phyloP scores from a whole-genome alignment of 169 alveolate genomes.

The Plasmodium cynomolgi region DNA sequence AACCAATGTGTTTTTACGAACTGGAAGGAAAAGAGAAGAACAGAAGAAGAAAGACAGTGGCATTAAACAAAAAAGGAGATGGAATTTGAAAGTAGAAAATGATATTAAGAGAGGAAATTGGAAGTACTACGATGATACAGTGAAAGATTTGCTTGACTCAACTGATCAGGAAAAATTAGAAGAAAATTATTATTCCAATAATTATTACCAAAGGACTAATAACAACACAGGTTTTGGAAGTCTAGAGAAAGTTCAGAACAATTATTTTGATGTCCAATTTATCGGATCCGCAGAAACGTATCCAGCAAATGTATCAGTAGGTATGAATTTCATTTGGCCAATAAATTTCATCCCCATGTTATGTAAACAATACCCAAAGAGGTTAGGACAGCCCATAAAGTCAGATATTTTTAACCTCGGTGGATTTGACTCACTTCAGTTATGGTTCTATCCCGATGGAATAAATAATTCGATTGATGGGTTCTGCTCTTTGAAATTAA shows the following conservation, averaged over 20 bases:
- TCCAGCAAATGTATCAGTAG: constrained; percentile 86
- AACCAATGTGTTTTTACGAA: constrained; percentile 79
- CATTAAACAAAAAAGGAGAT: constrained; percentile 79
- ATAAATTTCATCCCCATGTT: constrained; percentile 87
- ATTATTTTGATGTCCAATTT: constrained; percentile 88
- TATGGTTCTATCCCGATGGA: constrained; percentile 91
- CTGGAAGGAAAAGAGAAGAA: constrained; percentile 84
- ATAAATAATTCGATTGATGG: constrained; percentile 84
- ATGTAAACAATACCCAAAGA: constrained; percentile 83
- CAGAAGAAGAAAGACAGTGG: constrained; percentile 83
- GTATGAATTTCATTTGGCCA: constrained; percentile 87
- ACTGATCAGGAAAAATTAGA: constrained; percentile 76
- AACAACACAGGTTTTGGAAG: constrained; percentile 85
- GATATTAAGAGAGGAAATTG: constrained; percentile 88
- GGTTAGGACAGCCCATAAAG: constrained; percentile 88
- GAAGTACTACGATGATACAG: constrained; percentile 77
- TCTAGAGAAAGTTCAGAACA: constrained; percentile 80
- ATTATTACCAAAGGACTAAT: constrained; percentile 78
- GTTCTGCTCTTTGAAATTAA: constrained; percentile 83
- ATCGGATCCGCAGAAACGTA: constrained; percentile 87
- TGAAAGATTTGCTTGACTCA: constrained; percentile 66
- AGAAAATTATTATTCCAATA: constrained; percentile 67
- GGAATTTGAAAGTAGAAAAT: constrained; percentile 79
- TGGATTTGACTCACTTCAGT: constrained; percentile 90
- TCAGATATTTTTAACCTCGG: constrained; percentile 87